These are phyloP conservation scores for Dorcoceras hygrometricum DNA, from an alignment of 257 asterid genomes.

Conservation along the genomic window DNA sequence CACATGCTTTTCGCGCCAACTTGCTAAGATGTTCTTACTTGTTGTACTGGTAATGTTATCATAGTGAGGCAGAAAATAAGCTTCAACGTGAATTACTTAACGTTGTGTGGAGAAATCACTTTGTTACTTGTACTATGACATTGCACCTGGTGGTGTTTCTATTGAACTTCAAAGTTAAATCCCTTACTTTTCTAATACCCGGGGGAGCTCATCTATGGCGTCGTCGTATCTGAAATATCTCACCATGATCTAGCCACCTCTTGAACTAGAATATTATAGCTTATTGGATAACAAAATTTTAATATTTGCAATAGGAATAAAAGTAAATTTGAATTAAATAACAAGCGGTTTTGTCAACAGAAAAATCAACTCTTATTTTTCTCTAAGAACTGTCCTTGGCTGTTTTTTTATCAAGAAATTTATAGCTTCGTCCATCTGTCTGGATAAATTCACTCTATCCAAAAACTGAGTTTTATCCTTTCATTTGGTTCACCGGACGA, in stretches of 20 bases:
- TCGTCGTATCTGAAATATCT: background rate
- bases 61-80: background rate
- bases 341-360: too few species aligned
- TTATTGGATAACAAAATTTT: too few species aligned
- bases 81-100: background rate
- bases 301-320: too few species aligned
- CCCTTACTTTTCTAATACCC: background rate
- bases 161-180: background rate
- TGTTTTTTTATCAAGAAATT: too few species aligned
- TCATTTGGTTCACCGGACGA: too few species aligned
- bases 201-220: background rate
- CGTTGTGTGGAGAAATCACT: conserved; percentile 13
- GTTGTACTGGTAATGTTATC: conserved; percentile 12
- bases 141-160: conserved; percentile 6
- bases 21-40: conserved; percentile 23
- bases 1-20: conserved; percentile 9
- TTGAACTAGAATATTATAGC: background rate
- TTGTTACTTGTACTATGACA: conserved; percentile 1
- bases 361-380: too few species aligned
- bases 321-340: too few species aligned
- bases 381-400: too few species aligned
- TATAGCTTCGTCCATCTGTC: too few species aligned
- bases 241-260: background rate
- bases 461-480: too few species aligned
- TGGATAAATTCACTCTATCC: too few species aligned